Conservation (phyloP, 2,329 filamentous ascomycete genomes). For the Macroventuria anomochaeta region DNA sequence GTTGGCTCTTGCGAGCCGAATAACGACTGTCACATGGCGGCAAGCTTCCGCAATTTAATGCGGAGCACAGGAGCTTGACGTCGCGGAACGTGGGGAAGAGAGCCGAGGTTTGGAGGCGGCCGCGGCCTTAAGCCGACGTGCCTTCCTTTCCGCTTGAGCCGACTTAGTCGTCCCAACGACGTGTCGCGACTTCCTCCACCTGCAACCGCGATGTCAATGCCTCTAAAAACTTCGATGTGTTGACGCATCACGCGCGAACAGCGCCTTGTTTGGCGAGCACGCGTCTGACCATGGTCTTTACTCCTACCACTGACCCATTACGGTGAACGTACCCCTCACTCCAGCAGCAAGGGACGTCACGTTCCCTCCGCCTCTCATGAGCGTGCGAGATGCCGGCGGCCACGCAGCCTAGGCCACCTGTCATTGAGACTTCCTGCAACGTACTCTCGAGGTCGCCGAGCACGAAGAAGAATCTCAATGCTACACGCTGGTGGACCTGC, state of each 20-base stretch:
- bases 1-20: constrained; percentile 33
- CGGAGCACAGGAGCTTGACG: constrained; percentile 24
- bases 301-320: neutral
- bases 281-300: constrained; percentile 5
- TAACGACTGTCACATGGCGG: constrained; percentile 41
- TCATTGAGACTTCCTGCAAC: neutral
- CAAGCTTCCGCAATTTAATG: constrained; percentile 25
- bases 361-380: constrained; percentile 3
- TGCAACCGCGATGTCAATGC: neutral
- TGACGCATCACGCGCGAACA: neutral
- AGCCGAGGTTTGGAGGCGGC: constrained; percentile 35
- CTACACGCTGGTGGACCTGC: constrained; percentile 5
- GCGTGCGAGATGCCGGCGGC: constrained; percentile 8
- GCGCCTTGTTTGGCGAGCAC: neutral
- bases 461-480: neutral
- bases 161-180: neutral
- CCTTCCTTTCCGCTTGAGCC: constrained; percentile 5
- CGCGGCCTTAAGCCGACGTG: neutral
- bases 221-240: neutral
- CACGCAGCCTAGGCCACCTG: constrained; percentile 12
- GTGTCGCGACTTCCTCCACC: neutral
- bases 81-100: constrained; percentile 36
- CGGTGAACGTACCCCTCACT: constrained; percentile 11
- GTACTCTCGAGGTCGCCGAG: neutral
- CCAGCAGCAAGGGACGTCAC: constrained; percentile 8